Percentiles rank a stretch among this genome's conserved stretches.
phyloP scores from a whole-genome alignment of 2,329 filamentous ascomycete genomes.

The Ophiostoma angusticollis region DNA sequence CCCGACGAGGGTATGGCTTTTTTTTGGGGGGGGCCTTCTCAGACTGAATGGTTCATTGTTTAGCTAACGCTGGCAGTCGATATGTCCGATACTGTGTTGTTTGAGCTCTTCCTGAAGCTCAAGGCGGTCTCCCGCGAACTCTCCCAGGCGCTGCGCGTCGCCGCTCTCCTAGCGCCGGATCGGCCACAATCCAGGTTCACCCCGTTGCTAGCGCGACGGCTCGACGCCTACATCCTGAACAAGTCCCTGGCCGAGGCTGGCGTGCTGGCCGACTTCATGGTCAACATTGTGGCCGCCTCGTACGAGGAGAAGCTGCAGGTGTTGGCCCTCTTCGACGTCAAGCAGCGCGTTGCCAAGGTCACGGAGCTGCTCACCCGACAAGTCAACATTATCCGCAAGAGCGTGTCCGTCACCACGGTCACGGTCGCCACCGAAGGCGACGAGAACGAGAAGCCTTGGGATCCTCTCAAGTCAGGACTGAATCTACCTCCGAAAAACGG shows the following conservation, averaged over 20 bases:
- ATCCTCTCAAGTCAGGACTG: constrained; percentile 20
- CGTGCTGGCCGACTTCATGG: constrained; percentile 87
- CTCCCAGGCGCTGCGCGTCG: constrained; percentile 69
- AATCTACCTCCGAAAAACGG: constrained; percentile 4
- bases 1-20: constrained; percentile 51
- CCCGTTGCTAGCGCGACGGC: constrained; percentile 69
- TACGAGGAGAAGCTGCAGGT: constrained; percentile 87
- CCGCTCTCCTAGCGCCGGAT: constrained; percentile 65
- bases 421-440: constrained; percentile 48
- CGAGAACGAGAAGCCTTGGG: constrained; percentile 26
- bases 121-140: constrained; percentile 80
- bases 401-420: constrained; percentile 71
- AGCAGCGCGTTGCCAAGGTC: constrained; percentile 65
- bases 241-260: constrained; percentile 77
- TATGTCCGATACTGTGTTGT: constrained; percentile 44
- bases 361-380: constrained; percentile 75
- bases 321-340: constrained; percentile 66
- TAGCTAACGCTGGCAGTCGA: constrained; percentile 18
- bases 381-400: constrained; percentile 72
- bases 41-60: constrained; percentile 1
- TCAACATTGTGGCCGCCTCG: constrained; percentile 74
- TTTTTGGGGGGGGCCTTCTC: no score
- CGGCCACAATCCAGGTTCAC: constrained; percentile 55
- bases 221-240: constrained; percentile 76
- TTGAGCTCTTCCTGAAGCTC: constrained; percentile 63